Percentiles rank a stretch among this genome's conserved stretches.
Evolutionary conservation across 139 green algal genomes (phyloP).

Genomic region (Chlorella ohadii): DNA sequence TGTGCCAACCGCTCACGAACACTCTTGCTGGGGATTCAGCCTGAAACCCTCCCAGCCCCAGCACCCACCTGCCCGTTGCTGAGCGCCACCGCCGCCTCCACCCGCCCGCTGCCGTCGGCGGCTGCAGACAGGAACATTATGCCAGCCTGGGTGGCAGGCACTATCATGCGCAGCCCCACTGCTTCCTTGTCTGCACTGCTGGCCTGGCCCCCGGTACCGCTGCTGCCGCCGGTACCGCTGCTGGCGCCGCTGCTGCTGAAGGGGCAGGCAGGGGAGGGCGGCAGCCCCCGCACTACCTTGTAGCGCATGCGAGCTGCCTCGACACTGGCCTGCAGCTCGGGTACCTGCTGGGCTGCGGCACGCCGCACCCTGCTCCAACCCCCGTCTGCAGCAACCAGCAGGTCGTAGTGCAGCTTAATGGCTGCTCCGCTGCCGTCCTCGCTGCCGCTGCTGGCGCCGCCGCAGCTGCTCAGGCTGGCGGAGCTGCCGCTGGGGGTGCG

Average conservation of each 20-base stretch:
- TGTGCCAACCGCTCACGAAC: no score
- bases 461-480: neutral
- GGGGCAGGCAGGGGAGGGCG: neutral
- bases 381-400: conserved; percentile 21
- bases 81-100: neutral
- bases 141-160: neutral
- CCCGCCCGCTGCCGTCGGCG: neutral
- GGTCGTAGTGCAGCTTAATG: neutral
- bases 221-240: neutral
- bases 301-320: neutral
- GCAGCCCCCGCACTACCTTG: neutral
- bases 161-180: neutral
- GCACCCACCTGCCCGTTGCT: neutral
- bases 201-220: neutral
- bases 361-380: conserved; percentile 4
- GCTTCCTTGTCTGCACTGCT: no score
- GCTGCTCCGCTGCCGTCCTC: neutral
- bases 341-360: neutral
- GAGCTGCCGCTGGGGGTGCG: neutral
- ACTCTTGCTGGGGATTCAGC: no score
- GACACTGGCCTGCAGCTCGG: neutral
- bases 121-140: neutral
- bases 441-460: neutral
- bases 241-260: neutral
- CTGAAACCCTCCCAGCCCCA: no score